Base-by-base conservation (phyloP, 75 land plant genomes). In the Larix kaempferi region DNA sequence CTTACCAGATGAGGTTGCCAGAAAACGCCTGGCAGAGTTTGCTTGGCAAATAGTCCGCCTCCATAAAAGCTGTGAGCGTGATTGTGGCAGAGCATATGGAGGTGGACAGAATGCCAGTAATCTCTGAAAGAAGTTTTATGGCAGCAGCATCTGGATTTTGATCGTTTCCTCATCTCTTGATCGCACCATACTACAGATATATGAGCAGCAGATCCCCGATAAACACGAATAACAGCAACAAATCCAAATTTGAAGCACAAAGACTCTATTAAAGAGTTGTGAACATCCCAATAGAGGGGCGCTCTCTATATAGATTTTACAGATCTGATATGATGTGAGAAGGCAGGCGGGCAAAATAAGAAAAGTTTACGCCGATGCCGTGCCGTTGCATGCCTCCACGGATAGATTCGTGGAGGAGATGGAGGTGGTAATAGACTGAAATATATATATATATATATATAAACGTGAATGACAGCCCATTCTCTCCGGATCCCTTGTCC, bases 91-190 rank as follows among this genome's bases (percentile, higher is more conserved):
- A 37, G 29, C 13, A 26, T 17, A 69, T 39, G 72, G 72, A 69
- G 72, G 72, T 69, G 72, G 72, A 69, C 72, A 69, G 72, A 69
- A 69, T 69, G 72, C 72, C 72, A 69, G 72, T 12, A 69, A 23
- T 2, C 72, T 69, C 72, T 69, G 72, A 22, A 69, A 69, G 49
- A 23, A 69, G 72, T 69, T 69, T 69, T 69, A 69, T 69, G 72
- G 72, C 72, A 69, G 41, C 72, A 37, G 8, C 72, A 69, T 69
- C 72, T 11, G 72, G 72, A 69, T 19, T 58, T n/a, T 58, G 19
- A 17, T 58, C n/a, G 19, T 3, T 58, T 58, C 60, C 19, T 21
- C 17, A 2, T 19, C n/a, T 6, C 52, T 44, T 44, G 52, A 44
- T 44, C 52, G 10, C 10, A 7, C 52, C 8, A n/a, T n/a, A 58